phyloP scores from a whole-genome alignment of 345 rosid genomes.

The Nasturtium officinale region DNA sequence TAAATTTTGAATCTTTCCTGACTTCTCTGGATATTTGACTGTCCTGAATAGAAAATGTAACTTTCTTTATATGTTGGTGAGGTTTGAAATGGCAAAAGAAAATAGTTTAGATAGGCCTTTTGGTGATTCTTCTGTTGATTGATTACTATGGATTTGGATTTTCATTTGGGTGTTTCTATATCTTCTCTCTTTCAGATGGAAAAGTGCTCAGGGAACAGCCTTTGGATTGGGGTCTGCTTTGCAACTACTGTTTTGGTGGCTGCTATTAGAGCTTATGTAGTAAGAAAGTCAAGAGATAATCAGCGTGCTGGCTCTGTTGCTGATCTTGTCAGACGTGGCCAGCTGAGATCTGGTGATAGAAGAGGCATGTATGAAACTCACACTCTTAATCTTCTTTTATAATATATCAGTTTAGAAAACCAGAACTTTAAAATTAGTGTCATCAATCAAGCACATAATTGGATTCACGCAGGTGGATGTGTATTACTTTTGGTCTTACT shows the following conservation, averaged over 20 bases:
- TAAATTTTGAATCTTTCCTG: background rate
- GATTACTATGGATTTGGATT: background rate
- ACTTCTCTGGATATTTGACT: slow-evolving; percentile 13
- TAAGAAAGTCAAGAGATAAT: slow-evolving; percentile 52
- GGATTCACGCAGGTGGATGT: background rate
- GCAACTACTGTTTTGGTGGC: slow-evolving; percentile 59
- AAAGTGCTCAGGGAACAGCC: slow-evolving; percentile 42
- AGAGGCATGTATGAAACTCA: slow-evolving; percentile 93
- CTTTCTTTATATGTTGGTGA: background rate
- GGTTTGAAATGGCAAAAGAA: too few relatives aligned
- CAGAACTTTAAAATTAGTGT: background rate
- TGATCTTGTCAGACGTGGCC: slow-evolving; percentile 98
- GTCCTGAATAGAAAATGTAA: background rate
- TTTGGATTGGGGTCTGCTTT: slow-evolving; percentile 53
- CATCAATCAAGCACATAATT: background rate
- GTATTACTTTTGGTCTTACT: slow-evolving; percentile 13
- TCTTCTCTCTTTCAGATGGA: slow-evolving; percentile 49
- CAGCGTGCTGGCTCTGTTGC: slow-evolving; percentile 76
- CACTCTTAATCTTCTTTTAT: slow-evolving; percentile 19
- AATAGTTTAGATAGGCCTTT: background rate
- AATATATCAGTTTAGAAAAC: background rate
- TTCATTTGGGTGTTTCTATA: background rate
- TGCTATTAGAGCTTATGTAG: slow-evolving; percentile 50
- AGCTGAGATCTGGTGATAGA: slow-evolving; percentile 87
- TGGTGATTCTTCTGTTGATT: background rate